Evolutionary conservation across 148 eudicot genomes (phyloP).

Genomic region (Rheum nobile): DNA sequence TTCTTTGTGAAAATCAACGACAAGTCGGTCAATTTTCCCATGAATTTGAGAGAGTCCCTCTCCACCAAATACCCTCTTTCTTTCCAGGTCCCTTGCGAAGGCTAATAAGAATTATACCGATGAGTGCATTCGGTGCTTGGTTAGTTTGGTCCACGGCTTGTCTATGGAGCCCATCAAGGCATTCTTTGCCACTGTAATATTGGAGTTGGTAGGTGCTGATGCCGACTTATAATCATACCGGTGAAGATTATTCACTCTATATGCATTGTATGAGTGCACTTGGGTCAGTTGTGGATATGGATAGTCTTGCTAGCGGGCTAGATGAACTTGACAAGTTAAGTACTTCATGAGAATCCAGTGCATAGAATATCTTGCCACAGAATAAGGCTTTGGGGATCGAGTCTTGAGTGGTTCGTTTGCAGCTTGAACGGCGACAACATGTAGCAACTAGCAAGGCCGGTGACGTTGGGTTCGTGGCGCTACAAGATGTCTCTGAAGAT

Average conservation of each 20-base stretch:
- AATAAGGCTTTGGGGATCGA: no score
- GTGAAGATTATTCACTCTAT: conserved; percentile 31
- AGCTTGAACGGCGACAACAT: no score
- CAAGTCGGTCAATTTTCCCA: no score
- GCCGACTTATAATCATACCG: conserved; percentile 4
- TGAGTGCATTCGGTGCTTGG: conserved; percentile 33
- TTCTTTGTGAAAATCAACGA: no score
- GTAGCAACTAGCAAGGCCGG: no score
- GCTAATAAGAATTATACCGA: conserved; percentile 27
- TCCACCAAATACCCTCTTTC: no score
- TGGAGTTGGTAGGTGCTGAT: conserved; percentile 59
- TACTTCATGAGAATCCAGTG: no score
- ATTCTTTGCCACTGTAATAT: conserved; percentile 32
- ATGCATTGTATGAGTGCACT: conserved; percentile 43
- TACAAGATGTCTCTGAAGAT: no score
- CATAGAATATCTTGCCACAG: no score
- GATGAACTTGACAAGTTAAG: neutral
- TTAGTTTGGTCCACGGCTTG: conserved; percentile 10
- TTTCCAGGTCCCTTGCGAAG: conserved; percentile 42
- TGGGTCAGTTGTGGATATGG: conserved; percentile 37
- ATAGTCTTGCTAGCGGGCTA: conserved; percentile 12
- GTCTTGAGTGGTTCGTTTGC: no score
- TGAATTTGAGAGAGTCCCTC: no score
- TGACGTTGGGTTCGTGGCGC: no score
- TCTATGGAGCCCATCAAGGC: neutral